Evolutionary conservation across 2,329 filamentous ascomycete genomes (phyloP), one percentile per base, ranked within the genome.

Genomic region (Alternaria novae-zelandiae): DNA sequence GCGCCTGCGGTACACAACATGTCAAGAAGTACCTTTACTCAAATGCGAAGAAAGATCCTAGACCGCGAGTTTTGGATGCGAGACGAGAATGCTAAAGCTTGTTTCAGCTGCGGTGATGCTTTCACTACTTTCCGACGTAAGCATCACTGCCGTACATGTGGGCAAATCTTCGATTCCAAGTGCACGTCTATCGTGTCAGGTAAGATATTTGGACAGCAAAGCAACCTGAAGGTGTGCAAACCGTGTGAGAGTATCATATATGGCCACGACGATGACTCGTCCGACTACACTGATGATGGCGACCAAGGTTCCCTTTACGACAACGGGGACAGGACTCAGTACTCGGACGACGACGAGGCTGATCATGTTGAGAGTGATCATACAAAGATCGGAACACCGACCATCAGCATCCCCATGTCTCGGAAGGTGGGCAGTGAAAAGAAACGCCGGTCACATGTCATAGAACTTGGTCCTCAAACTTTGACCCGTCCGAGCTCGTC

Each of bases 11-110:
- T 64, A 30, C 73, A 78, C 60, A 80, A 80, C 65, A 76, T 86
- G 57, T 82, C 83, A 13, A 75, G 69, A 21, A 76, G 66, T 36
- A 68, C 76, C 5, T 73, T 79, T 28, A 74, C 79, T 54, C 90
- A 91, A 70, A 91, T 97, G 84, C 89, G 91, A 66, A 92, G 93
- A 73, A 94, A 95, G 74, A 90, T 99, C 8, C 83, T 98, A 49
- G 97, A 92, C 78, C 96, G 94, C 74, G 94, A 98, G 71, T 98
- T 97, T 72, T 98, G 95, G 96, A 99, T 99, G 96, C 92, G 94
- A 63, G 96, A 99, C 77, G 96, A 98, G 75, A 97, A 96, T 66
- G 96, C 95, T 63, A 98, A 97, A 77, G 95, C 97, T 73, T 99
- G 96, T 75, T 99, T 97, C 77, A 88, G 93, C 47, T 99, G 96